Base-by-base conservation (phyloP, 2,329 filamentous ascomycete species). In the Phoma sp. region DNA sequence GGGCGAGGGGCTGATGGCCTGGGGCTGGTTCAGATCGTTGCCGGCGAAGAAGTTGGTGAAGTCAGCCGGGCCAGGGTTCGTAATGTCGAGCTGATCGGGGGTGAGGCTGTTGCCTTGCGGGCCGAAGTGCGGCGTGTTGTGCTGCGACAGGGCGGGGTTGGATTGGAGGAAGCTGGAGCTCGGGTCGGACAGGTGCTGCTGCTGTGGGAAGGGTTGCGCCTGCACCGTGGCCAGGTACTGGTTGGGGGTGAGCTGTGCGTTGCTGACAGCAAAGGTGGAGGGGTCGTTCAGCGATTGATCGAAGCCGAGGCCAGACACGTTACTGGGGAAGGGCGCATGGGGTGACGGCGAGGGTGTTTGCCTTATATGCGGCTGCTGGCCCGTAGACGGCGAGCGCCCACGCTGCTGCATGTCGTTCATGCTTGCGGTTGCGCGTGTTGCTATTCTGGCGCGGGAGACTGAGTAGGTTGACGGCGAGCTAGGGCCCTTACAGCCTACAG, bases 321-420 rank as follows among this genome's bases (percentile, higher is more conserved):
- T 82, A 47, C 80, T 79, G 70, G 80, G 77, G 67, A 82, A 83
- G 65, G 79, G 79, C 75, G 76, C 74, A 67, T 73, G 82, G 72
- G 83, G 83, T 70, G 85, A 85, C 66, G 86, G 84, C 66, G 86
- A 88, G 74, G 85, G 86, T 63, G 79, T 83, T 73, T 86, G 85
- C 74, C 83, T 89, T 87, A 89, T 88, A 86, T 86, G 81, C 78
- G 79, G 73, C 71, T 66, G 72, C 64, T 83, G 81, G 60, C 80
- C 80, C 70, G 80, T 79, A 68, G 86, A 87, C 63, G 82, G 83
- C 65, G 86, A 88, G 70, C 85, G 85, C 71, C 84, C 84, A 72
- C 83, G 79, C 70, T 82, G 80, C 73, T 80, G 54, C 47, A 52
- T 52, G 18, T 30, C 37, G 24, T 56, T 47, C 53, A 56, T 56